These are phyloP conservation scores for Rhizophagus clarus DNA, from an alignment of 192 early-diverging fungal genomes.

Conservation along the genomic window DNA sequence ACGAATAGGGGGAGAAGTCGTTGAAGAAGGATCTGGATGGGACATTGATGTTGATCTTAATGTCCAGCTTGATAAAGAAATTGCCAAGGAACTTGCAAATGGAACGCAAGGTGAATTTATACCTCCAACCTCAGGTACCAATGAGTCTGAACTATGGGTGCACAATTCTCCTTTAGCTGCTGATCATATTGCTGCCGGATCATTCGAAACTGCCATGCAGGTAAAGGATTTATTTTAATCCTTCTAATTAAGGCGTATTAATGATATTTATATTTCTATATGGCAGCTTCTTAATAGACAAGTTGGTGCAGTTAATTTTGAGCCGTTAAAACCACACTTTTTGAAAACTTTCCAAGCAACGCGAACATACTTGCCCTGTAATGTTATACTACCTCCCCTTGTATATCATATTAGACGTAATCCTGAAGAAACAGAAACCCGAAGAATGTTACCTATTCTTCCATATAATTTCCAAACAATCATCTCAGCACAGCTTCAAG, in stretches of 20 bases:
- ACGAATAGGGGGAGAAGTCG: constrained; percentile 49
- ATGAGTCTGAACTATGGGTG: constrained; percentile 74
- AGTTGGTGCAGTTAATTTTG: constrained; percentile 92
- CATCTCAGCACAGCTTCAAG: constrained; percentile 73
- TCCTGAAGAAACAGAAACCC: constrained; percentile 53
- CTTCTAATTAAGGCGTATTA: background rate
- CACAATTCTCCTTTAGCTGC: constrained; percentile 85
- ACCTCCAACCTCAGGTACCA: constrained; percentile 74
- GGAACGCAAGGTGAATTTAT: constrained; percentile 63
- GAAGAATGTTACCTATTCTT: constrained; percentile 61
- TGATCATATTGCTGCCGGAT: constrained; percentile 94
- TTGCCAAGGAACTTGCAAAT: constrained; percentile 54
- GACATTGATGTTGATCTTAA: constrained; percentile 81
- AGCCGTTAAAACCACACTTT: constrained; percentile 86
- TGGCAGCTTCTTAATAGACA: constrained; percentile 82
- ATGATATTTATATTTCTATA: background rate
- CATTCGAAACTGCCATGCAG: constrained; percentile 95
- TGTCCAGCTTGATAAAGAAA: constrained; percentile 66
- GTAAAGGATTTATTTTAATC: constrained; percentile 41
- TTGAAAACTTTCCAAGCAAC: constrained; percentile 81
- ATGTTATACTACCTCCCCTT: constrained; percentile 63
- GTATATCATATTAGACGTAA: constrained; percentile 71
- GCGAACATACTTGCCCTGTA: constrained; percentile 62
- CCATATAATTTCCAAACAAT: constrained; percentile 59
- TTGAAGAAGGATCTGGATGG: constrained; percentile 81